Percentiles rank a stretch among this genome's conserved stretches.
These are phyloP conservation scores for Trichocladium uniseriatum DNA, from an alignment of 495 filamentous ascomycete genomes.

Conservation along the genomic window DNA sequence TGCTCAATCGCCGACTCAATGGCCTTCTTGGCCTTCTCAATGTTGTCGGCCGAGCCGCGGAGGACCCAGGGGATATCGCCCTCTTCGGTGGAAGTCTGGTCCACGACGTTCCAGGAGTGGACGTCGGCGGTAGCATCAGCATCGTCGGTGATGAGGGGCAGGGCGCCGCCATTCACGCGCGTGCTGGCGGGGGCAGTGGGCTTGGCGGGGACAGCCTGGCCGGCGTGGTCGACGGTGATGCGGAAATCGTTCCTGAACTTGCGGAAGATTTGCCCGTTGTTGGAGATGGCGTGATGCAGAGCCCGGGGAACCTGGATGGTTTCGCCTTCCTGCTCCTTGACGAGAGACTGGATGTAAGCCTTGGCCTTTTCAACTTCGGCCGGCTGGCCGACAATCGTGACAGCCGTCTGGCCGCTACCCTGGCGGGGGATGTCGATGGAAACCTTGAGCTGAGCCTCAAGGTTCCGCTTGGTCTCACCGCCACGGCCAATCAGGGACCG, in stretches of 20 bases:
- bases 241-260: conserved; percentile 69
- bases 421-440: conserved; percentile 81
- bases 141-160: conserved; percentile 88
- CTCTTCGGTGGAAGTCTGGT: conserved; percentile 47
- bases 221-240: conserved; percentile 83
- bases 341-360: conserved; percentile 63
- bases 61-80: conserved; percentile 89
- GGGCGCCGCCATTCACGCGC: conserved; percentile 44
- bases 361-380: conserved; percentile 75
- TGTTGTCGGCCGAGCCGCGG: conserved; percentile 61
- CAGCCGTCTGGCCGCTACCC: conserved; percentile 56
- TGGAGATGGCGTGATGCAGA: conserved; percentile 73
- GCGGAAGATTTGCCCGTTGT: conserved; percentile 89
- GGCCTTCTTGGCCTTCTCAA: conserved; percentile 65
- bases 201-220: conserved; percentile 62
- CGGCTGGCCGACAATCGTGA: conserved; percentile 76
- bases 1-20: conserved; percentile 62
- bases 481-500: conserved; percentile 84
- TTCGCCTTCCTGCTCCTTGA: conserved; percentile 83
- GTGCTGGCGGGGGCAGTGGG: conserved; percentile 38
- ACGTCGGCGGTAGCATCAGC: conserved; percentile 47
- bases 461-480: conserved; percentile 68
- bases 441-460: conserved; percentile 87
- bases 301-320: conserved; percentile 70
- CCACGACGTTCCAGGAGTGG: conserved; percentile 73